phyloP scores from a whole-genome alignment of 179 eudicot genomes.

The Beta corolliflora region DNA sequence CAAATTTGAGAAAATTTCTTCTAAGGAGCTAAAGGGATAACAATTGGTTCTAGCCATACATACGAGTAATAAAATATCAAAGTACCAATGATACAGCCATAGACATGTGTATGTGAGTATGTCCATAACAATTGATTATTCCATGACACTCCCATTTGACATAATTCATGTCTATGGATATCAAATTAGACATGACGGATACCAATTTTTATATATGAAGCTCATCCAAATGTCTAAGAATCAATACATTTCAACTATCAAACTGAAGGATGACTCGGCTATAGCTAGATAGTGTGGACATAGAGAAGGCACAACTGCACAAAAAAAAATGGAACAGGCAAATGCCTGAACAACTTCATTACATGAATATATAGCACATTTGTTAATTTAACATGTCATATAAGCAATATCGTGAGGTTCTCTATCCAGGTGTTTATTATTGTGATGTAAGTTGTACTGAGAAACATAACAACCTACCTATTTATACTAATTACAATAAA shows the following conservation, averaged over 20 bases:
- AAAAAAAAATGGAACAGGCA: no score
- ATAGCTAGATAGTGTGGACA: no score
- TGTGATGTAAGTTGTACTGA: no score
- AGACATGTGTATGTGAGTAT: background rate
- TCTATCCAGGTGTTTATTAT: no score
- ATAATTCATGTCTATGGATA: conserved; percentile 12
- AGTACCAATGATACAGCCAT: background rate
- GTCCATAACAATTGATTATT: background rate
- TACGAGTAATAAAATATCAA: background rate
- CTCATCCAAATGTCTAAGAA: background rate
- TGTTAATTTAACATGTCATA: background rate
- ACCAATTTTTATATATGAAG: background rate
- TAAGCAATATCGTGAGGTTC: background rate
- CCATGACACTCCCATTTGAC: background rate
- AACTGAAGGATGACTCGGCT: background rate
- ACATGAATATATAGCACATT: background rate
- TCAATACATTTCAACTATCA: background rate
- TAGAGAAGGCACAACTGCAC: no score
- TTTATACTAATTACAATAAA: no score
- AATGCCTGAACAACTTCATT: no score
- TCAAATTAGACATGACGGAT: background rate
- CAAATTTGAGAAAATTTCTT: background rate
- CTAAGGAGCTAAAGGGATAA: background rate
- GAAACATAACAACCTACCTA: no score
- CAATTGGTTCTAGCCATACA: no score